phyloP scores from a whole-genome alignment of 345 rosid genomes.

The thale cress (Arabidopsis thaliana) region DNA sequence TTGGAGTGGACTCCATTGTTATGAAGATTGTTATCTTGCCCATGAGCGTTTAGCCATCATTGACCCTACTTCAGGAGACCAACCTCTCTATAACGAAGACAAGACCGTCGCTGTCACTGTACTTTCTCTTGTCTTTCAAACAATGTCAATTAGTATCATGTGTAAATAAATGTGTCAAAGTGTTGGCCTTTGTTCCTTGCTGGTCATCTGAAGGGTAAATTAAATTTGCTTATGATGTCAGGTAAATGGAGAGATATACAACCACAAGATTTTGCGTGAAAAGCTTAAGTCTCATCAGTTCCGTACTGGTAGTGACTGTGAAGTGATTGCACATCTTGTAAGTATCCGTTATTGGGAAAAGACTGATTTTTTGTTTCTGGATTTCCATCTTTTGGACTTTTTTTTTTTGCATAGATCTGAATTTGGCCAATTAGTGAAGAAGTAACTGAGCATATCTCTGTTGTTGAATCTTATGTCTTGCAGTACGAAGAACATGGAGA shows the following conservation, averaged over 20 bases:
- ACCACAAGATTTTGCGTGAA: slow-evolving; percentile 64
- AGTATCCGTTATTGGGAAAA: slow-evolving; percentile 39
- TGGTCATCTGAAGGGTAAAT: background rate
- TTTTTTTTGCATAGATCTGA: background rate
- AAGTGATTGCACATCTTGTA: slow-evolving; percentile 88
- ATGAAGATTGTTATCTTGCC: slow-evolving; percentile 67
- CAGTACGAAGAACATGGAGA: slow-evolving; percentile 89
- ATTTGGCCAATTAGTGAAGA: background rate
- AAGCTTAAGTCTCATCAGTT: slow-evolving; percentile 63
- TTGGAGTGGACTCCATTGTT: slow-evolving; percentile 78
- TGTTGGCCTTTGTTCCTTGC: background rate
- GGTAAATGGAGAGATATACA: slow-evolving; percentile 90
- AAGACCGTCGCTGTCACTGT: slow-evolving; percentile 77
- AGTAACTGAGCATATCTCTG: slow-evolving; percentile 2
- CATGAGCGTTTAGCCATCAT: slow-evolving; percentile 81
- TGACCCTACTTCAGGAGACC: slow-evolving; percentile 88
- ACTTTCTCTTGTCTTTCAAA: slow-evolving; percentile 9
- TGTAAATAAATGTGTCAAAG: background rate
- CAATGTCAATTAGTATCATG: slow-evolving; percentile 15
- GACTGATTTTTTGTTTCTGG: background rate
- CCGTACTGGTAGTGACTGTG: slow-evolving; percentile 86
- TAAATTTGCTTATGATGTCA: slow-evolving; percentile 24
- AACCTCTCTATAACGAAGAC: slow-evolving; percentile 80
- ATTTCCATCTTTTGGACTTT: background rate
- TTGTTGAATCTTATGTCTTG: slow-evolving; percentile 29